Percentiles rank a stretch among this genome's conserved stretches.
Conservation (phyloP, 768 basidiomycete genomes). For the Hericium rajendrae region DNA sequence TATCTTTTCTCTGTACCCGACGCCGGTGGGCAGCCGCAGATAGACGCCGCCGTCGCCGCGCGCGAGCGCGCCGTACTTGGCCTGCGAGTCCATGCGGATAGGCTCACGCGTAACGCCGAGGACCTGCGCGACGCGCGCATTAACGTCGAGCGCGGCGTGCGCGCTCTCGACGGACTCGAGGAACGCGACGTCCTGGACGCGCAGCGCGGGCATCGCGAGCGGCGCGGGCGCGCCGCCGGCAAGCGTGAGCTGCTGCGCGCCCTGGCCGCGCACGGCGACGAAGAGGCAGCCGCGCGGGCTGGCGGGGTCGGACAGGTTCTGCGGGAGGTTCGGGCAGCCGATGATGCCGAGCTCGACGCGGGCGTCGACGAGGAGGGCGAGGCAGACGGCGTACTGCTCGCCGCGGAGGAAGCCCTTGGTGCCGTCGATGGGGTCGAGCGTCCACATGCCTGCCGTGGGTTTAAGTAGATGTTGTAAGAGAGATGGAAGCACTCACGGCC, state of each 20-base stretch:
- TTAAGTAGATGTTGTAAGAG: neutral
- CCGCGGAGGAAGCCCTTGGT: conserved; percentile 55
- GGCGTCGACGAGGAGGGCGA: conserved; percentile 43
- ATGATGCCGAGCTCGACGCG: conserved; percentile 46
- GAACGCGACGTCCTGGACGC: conserved; percentile 46
- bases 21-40: conserved; percentile 67
- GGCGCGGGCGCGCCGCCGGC: conserved; percentile 35
- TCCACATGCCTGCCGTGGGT: conserved; percentile 26
- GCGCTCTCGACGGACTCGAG: conserved; percentile 90
- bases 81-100: conserved; percentile 90
- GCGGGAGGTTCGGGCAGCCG: conserved; percentile 81
- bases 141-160: conserved; percentile 86
- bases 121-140: conserved; percentile 56
- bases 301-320: conserved; percentile 40
- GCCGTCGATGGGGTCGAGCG: conserved; percentile 45
- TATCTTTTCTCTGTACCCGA: conserved; percentile 88
- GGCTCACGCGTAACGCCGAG: conserved; percentile 59
- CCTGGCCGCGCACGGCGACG: conserved; percentile 78
- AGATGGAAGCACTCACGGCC: conserved; percentile 48
- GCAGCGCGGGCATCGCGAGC: conserved; percentile 43
- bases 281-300: conserved; percentile 74
- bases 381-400: conserved; percentile 53
- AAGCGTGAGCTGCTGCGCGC: conserved; percentile 64
- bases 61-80: conserved; percentile 84
- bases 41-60: conserved; percentile 73